phyloP scores from a whole-genome alignment of 805 yeast species.

The Cyberlindnera saturnus region DNA sequence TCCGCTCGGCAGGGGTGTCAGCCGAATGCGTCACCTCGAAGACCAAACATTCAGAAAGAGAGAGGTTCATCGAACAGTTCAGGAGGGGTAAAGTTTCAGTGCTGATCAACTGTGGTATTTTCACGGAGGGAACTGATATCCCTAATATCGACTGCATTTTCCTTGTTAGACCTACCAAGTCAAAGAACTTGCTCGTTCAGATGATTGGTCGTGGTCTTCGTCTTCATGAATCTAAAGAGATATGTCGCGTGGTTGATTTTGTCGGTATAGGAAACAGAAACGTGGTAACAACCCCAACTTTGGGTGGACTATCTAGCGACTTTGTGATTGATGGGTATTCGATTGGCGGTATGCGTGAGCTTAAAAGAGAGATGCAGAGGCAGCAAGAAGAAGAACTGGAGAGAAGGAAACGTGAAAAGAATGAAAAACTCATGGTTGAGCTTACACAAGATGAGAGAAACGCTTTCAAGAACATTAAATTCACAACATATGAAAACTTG shows the following conservation, averaged over 20 bases:
- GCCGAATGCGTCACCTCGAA: conserved; percentile 69
- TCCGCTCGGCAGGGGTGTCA: conserved; percentile 54
- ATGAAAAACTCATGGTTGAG: neutral
- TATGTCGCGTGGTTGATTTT: conserved; percentile 74
- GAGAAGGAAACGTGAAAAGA: neutral
- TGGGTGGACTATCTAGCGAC: conserved; percentile 30
- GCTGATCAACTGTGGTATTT: conserved; percentile 79
- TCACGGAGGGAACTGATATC: conserved; percentile 93
- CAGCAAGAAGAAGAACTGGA: conserved; percentile 13
- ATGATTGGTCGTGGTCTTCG: conserved; percentile 92
- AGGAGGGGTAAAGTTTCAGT: conserved; percentile 59
- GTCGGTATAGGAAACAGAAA: conserved; percentile 56
- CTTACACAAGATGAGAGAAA: conserved; percentile 3
- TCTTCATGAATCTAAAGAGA: conserved; percentile 48
- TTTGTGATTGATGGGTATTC: conserved; percentile 26
- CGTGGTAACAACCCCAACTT: conserved; percentile 48
- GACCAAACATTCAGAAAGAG: conserved; percentile 50
- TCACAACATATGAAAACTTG: conserved; percentile 34
- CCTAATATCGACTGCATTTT: conserved; percentile 82
- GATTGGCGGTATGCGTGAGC: conserved; percentile 26
- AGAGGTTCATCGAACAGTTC: conserved; percentile 49
- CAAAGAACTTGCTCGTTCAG: conserved; percentile 65
- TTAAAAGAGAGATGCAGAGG: conserved; percentile 15
- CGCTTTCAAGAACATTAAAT: conserved; percentile 7
- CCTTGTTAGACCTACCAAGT: conserved; percentile 75